These are phyloP conservation scores for Saturnispora sanitii DNA, from an alignment of 805 yeast genomes.

Conservation along the genomic window DNA sequence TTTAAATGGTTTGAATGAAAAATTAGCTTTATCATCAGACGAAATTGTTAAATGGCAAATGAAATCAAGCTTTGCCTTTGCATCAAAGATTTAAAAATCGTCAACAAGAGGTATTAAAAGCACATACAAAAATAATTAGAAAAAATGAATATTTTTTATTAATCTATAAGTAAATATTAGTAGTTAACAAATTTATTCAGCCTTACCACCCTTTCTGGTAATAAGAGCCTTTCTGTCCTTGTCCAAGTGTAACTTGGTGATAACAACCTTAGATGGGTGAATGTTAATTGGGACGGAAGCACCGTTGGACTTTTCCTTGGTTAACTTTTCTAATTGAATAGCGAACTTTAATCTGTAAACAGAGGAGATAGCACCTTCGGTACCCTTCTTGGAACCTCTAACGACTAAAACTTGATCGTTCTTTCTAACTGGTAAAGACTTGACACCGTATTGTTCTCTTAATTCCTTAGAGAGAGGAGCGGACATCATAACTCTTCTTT, in stretches of 20 bases:
- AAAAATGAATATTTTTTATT: conserved; percentile 3
- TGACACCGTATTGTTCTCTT: conserved; percentile 93
- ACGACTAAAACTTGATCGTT: conserved; percentile 92
- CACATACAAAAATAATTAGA: conserved; percentile 1
- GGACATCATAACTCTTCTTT: conserved; percentile 88
- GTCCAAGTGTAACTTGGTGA: conserved; percentile 97
- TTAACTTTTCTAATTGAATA: conserved; percentile 92
- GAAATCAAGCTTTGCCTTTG: conserved; percentile 5
- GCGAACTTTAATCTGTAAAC: conserved; percentile 98
- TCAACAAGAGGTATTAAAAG: neutral
- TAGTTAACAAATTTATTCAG: conserved; percentile 51
- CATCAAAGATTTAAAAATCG: neutral
- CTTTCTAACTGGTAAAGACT: conserved; percentile 94
- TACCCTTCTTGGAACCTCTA: conserved; percentile 99
- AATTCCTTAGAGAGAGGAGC: conserved; percentile 99
- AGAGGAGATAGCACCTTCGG: conserved; percentile 95
- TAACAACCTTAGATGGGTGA: conserved; percentile 98
- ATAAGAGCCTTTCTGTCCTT: conserved; percentile 98
- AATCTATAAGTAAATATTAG: conserved; percentile 4
- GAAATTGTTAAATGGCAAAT: conserved; percentile 26
- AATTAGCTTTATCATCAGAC: conserved; percentile 36
- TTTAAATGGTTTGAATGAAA: conserved; percentile 28
- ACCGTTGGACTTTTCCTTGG: conserved; percentile 97
- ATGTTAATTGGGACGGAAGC: conserved; percentile 94
- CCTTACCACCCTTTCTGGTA: conserved; percentile 95